Evolutionary conservation across 371 early-diverging fungal genomes (phyloP), one percentile per base, ranked within the genome.

Genomic region (Rhizomucor miehei): DNA sequence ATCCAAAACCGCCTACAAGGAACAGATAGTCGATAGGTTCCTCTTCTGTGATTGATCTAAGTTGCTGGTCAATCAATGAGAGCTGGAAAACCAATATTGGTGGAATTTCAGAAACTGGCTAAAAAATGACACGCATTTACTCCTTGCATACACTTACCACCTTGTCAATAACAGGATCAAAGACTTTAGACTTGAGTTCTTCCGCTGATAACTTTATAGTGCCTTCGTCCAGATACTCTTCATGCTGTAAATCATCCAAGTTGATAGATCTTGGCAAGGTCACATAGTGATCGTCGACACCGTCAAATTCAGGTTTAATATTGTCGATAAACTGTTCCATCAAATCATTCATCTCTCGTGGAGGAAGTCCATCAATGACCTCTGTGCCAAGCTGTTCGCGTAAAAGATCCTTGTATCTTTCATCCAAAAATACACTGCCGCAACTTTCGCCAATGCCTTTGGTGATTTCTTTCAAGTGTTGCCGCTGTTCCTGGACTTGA

Each of bases 391-490:
- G 54, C 44, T 74, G 77, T 37, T 63, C 63, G 25, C 66, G 51
- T 51, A 82, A 43, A 37, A 78, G 66, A 8, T 58, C 51, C 4
- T 56, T 64, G 57, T 80, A 77, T 16, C 70, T 62, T 5, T 75
- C 54, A 60, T 82, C 83, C 54, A 82, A 48, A 50, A 80, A 82
- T 21, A 77, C 69, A 35, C 79, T 79, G 6, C 83, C 83, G 29
- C 83, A 82, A 14, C 78, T 75, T 25, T 77, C 79, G n/a, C 83
- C 80, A n/a, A 75, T 68, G n/a, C 83, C 83, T 50, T 79, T 75
- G 37, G 83, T 79, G 19, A 79, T 66, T 54, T 82, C 81, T 21
- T 76, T 75, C 9, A 82, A 60, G 17, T 69, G 57, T 16, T 74
- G 14, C 49, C 57, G 49, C 44, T 56, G 41, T 65, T 54, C 35